Conservation (phyloP, 305 asterid genomes). For the Solanum chacoense region DNA sequence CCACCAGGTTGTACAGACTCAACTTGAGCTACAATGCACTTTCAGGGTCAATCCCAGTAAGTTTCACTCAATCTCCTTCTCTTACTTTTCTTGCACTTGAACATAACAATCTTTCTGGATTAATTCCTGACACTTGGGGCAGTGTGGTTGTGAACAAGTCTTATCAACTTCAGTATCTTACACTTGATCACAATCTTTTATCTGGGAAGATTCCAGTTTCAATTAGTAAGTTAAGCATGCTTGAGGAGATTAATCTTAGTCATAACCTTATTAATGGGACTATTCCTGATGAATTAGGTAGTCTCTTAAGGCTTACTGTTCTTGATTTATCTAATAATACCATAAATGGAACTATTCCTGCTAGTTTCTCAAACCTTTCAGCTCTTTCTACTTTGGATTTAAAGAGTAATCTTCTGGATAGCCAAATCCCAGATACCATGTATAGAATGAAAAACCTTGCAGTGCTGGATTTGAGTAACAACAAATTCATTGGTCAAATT, state of each 20-base stretch:
- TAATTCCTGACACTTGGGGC: constrained; percentile 52
- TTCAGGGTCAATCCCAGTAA: constrained; percentile 56
- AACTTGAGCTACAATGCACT: constrained; percentile 64
- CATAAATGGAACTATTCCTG: constrained; percentile 34
- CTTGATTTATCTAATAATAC: constrained; percentile 43
- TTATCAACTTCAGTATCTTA: constrained; percentile 34
- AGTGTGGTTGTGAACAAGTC: constrained; percentile 8
- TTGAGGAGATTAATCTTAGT: constrained; percentile 39
- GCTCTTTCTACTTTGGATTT: constrained; percentile 29
- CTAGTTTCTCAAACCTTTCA: constrained; percentile 23
- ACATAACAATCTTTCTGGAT: constrained; percentile 52
- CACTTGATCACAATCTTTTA: constrained; percentile 44
- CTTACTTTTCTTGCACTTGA: constrained; percentile 70
- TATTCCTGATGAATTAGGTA: constrained; percentile 36
- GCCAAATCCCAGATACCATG: constrained; percentile 35
- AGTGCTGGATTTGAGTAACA: constrained; percentile 34
- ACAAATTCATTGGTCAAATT: constrained; percentile 37
- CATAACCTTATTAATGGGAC: constrained; percentile 33
- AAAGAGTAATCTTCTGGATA: constrained; percentile 29
- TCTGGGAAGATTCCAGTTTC: constrained; percentile 50
- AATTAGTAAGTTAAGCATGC: constrained; percentile 28
- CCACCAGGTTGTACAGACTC: constrained; percentile 52
- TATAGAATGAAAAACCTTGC: constrained; percentile 30
- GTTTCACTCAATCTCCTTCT: constrained; percentile 46
- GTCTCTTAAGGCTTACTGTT: constrained; percentile 21